Percentiles rank a stretch among this genome's conserved stretches.
Conservation (phyloP, 768 basidiomycete genomes). For the Russula lepida region DNA sequence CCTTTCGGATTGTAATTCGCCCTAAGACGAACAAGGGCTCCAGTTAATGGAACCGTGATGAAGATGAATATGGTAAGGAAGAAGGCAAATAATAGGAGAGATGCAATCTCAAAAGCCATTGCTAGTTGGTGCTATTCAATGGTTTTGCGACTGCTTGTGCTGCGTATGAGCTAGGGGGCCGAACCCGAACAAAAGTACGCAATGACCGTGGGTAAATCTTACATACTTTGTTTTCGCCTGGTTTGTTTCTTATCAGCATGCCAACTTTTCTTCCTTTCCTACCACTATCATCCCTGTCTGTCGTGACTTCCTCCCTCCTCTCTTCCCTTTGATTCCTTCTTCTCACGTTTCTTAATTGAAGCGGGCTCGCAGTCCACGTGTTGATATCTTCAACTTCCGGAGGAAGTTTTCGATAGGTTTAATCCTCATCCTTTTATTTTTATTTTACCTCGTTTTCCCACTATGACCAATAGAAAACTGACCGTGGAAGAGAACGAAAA, state of each 20-base stretch:
- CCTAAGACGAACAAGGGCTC: conserved; percentile 66
- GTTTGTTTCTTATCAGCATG: neutral
- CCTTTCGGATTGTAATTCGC: conserved; percentile 84
- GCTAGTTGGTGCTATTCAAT: neutral
- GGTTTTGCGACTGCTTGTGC: neutral
- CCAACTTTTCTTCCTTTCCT: neutral
- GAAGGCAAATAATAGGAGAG: conserved; percentile 40
- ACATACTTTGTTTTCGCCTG: neutral
- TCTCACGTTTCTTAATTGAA: neutral
- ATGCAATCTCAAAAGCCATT: conserved; percentile 26
- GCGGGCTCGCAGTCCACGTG: neutral
- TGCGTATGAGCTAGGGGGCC: too few species aligned
- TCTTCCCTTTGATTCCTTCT: neutral
- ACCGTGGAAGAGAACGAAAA: neutral
- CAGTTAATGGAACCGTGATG: conserved; percentile 40
- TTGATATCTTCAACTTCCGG: neutral
- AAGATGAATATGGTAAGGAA: conserved; percentile 54
- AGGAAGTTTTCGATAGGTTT: neutral
- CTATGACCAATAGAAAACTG: too few species aligned
- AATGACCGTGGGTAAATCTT: conserved; percentile 3
- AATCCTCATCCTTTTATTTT: neutral
- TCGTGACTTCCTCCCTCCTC: too few species aligned
- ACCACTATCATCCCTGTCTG: conserved; percentile 2
- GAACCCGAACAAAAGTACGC: neutral
- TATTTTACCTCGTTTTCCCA: neutral